A percentile compares a stretch with the other conserved stretches of the same genome.
Conservation (phyloP, 768 basidiomycete species). For the Tremella fuciformis region DNA sequence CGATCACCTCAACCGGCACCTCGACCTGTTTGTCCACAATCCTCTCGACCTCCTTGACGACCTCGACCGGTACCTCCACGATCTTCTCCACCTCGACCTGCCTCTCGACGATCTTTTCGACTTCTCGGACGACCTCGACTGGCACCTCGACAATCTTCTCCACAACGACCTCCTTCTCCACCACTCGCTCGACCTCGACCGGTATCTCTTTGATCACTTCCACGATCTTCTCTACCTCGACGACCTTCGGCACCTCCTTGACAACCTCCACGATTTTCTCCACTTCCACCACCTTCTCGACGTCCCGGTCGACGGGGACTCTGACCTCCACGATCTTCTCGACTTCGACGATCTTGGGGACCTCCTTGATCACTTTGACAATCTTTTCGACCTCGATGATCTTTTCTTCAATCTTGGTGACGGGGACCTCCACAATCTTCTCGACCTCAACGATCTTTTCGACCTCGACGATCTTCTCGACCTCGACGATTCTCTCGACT, state of each 20-base stretch:
- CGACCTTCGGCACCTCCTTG: constrained; percentile 34
- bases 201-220: constrained; percentile 39
- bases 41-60: constrained; percentile 34
- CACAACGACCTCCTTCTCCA: constrained; percentile 25
- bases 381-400: constrained; percentile 34
- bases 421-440: constrained; percentile 36
- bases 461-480: no score
- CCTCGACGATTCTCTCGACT: constrained; percentile 21
- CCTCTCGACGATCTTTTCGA: constrained; percentile 45
- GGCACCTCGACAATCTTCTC: constrained; percentile 44
- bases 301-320: constrained; percentile 7
- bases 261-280: constrained; percentile 34
- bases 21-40: constrained; percentile 24
- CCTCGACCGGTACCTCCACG: constrained; percentile 37
- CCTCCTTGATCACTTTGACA: constrained; percentile 38
- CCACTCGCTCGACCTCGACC: constrained; percentile 41
- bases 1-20: constrained; percentile 31
- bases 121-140: constrained; percentile 42
- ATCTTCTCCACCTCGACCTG: constrained; percentile 47
- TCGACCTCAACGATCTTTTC: constrained; percentile 38
- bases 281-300: constrained; percentile 17
- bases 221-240: constrained; percentile 33
- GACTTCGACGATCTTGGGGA: constrained; percentile 42
- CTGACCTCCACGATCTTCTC: constrained; percentile 40
- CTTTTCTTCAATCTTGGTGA: constrained; percentile 38